Evolutionary conservation across 129 eudicot species (phyloP).

Genomic region (Arctium minus): DNA sequence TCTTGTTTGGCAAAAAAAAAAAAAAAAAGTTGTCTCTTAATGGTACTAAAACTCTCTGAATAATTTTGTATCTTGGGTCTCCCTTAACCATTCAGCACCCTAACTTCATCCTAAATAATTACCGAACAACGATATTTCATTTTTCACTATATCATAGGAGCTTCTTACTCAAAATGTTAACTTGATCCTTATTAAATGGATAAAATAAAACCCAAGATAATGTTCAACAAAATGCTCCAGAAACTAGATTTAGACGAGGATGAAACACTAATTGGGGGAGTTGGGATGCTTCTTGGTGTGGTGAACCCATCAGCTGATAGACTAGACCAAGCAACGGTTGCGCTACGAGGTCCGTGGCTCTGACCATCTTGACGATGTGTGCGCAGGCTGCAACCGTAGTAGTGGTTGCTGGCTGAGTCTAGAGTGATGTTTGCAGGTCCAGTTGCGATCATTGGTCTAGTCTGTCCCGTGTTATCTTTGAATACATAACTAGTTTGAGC

Average conservation of each 20-base stretch:
- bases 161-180: neutral
- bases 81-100: no score
- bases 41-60: no score
- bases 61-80: no score
- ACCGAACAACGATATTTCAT: no score
- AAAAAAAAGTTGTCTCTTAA: no score
- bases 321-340: neutral
- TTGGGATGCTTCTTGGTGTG: neutral
- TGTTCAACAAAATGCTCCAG: slow-evolving; percentile 2
- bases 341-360: neutral
- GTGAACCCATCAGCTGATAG: neutral
- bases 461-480: neutral
- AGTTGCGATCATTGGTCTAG: neutral
- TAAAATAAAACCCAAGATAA: neutral
- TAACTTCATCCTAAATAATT: no score
- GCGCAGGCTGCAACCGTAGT: neutral
- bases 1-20: no score
- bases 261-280: neutral
- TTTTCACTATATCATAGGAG: no score
- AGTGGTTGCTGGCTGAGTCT: neutral
- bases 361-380: neutral
- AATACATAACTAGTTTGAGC: neutral
- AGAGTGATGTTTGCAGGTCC: neutral
- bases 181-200: neutral
- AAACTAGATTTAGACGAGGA: slow-evolving; percentile 8